These are phyloP conservation scores for Nothopassalora personata DNA, from an alignment of 2,329 filamentous ascomycete genomes.

Conservation along the genomic window DNA sequence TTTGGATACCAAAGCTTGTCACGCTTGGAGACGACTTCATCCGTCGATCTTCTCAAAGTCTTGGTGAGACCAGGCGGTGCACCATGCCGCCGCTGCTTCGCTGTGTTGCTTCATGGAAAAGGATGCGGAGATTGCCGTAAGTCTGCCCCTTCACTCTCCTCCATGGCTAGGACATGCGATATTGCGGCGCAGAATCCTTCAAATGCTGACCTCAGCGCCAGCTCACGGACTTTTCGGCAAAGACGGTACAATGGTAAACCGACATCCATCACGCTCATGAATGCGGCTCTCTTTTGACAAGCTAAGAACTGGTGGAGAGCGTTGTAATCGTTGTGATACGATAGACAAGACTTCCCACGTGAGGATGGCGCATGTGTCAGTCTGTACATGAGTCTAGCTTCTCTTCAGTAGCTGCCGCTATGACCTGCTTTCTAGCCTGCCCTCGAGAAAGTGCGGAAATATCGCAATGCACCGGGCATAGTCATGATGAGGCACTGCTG, in stretches of 20 bases:
- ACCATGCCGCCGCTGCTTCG: too few relatives aligned
- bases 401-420: background rate
- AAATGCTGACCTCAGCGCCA: background rate
- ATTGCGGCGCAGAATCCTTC: background rate
- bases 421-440: background rate
- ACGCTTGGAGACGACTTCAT: background rate
- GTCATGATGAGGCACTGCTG: background rate
- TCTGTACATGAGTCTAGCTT: background rate
- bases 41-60: background rate
- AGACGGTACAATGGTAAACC: background rate
- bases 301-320: background rate
- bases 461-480: background rate
- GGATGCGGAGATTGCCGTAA: too few relatives aligned
- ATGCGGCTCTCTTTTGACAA: background rate
- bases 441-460: background rate
- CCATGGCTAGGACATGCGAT: background rate
- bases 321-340: background rate
- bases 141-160: background rate
- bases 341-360: background rate
- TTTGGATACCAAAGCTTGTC: background rate
- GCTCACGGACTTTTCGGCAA: background rate
- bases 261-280: background rate
- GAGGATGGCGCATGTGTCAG: background rate
- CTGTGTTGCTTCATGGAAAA: too few relatives aligned
- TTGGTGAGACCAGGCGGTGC: background rate